Percentiles rank a stretch among this genome's conserved stretches.
These are phyloP conservation scores for Penicillium nordicum DNA, from an alignment of 2,329 filamentous ascomycete genomes.

Conservation along the genomic window DNA sequence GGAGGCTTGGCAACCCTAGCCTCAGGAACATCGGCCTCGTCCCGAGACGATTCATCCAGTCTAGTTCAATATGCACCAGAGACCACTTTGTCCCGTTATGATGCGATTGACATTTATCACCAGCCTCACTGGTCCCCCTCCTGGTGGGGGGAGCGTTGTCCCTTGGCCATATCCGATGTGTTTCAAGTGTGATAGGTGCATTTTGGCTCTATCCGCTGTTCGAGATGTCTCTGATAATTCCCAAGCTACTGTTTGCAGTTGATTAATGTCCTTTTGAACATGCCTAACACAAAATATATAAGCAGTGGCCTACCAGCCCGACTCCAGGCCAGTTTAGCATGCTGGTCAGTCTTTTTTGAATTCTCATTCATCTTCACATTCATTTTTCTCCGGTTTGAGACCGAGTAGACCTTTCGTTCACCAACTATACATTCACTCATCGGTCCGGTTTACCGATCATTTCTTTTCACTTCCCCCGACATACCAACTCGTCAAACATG, in stretches of 20 bases:
- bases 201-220: slow-evolving; percentile 3
- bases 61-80: not conserved
- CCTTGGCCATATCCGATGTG: slow-evolving; percentile 10
- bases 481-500: slow-evolving; percentile 34
- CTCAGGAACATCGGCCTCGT: slow-evolving; percentile 16
- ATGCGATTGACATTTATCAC: slow-evolving; percentile 4
- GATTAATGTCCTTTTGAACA: not conserved
- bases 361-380: slow-evolving; percentile 16
- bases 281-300: slow-evolving; percentile 10
- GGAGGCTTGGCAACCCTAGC: slow-evolving; percentile 21
- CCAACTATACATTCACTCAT: slow-evolving; percentile 14
- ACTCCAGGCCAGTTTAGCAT: slow-evolving; percentile 2
- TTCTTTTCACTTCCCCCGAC: slow-evolving; percentile 15
- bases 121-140: slow-evolving; percentile 10
- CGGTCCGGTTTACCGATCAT: slow-evolving; percentile 22
- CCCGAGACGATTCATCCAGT: not conserved
- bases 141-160: slow-evolving; percentile 7
- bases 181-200: slow-evolving; percentile 17
- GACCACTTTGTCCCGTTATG: not conserved
- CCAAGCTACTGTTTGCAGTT: slow-evolving; percentile 13
- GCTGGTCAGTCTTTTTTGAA: slow-evolving; percentile 19
- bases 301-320: not conserved
- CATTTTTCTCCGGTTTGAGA: slow-evolving; percentile 21
- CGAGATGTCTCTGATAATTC: not conserved
- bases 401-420: slow-evolving; percentile 16